Evolutionary conservation across 805 yeast species (phyloP).

Genomic region (Wickerhamia fluorescens): DNA sequence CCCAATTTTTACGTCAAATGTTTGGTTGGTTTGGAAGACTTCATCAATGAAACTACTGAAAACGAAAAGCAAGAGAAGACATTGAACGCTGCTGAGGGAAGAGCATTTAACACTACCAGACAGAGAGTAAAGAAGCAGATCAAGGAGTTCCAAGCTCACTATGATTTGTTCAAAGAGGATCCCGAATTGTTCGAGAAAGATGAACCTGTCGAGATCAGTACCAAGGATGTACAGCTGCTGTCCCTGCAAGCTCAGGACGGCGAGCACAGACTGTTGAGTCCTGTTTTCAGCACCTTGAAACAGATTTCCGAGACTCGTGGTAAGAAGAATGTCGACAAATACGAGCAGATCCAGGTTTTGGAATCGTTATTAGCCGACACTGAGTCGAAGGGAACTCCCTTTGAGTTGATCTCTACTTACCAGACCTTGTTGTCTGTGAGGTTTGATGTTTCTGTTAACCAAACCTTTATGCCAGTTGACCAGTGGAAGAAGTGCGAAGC

Average conservation of each 20-base stretch:
- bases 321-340: slow-evolving; percentile 83
- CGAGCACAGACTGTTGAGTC: slow-evolving; percentile 33
- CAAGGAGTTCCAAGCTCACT: slow-evolving; percentile 58
- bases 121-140: slow-evolving; percentile 81
- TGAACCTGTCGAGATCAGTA: slow-evolving; percentile 27
- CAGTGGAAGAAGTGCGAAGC: slow-evolving; percentile 70
- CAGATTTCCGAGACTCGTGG: slow-evolving; percentile 85
- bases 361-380: slow-evolving; percentile 48
- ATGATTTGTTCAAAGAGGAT: slow-evolving; percentile 54
- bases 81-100: slow-evolving; percentile 74
- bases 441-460: slow-evolving; percentile 69
- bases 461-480: slow-evolving; percentile 65
- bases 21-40: slow-evolving; percentile 66
- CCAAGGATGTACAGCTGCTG: neutral
- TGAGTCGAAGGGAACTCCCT: slow-evolving; percentile 35
- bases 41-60: slow-evolving; percentile 43
- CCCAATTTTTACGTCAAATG: slow-evolving; percentile 68
- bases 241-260: slow-evolving; percentile 8
- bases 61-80: slow-evolving; percentile 57
- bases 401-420: slow-evolving; percentile 71
- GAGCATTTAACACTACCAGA: slow-evolving; percentile 78
- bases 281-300: slow-evolving; percentile 67
- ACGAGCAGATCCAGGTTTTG: slow-evolving; percentile 66
- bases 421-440: slow-evolving; percentile 81
- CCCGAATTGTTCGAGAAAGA: slow-evolving; percentile 71